Evolutionary conservation across 108 stramenopile species (phyloP).

Genomic region (Craspedostauros australis): DNA sequence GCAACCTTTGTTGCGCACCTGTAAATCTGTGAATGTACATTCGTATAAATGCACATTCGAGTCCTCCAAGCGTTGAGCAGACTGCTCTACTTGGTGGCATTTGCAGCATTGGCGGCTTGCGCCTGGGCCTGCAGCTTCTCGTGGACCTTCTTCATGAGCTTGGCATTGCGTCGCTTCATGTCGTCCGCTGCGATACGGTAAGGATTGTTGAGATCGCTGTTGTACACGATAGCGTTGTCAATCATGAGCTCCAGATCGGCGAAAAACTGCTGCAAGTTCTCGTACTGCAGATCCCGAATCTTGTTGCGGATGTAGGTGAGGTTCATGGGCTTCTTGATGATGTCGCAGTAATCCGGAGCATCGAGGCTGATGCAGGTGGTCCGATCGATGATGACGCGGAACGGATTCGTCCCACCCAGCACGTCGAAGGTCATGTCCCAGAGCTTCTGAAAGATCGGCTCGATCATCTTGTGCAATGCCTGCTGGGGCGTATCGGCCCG

Average conservation of each 20-base stretch:
- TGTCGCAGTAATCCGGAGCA: constrained; percentile 69
- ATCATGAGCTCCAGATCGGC: constrained; percentile 73
- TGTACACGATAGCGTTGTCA: constrained; percentile 64
- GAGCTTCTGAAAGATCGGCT: constrained; percentile 58
- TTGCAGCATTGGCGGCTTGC: too few species aligned
- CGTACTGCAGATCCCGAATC: constrained; percentile 52
- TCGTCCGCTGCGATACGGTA: constrained; percentile 72
- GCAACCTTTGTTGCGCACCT: too few species aligned
- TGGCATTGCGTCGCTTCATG: constrained; percentile 49
- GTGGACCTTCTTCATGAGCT: constrained; percentile 47
- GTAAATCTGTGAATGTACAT: too few species aligned
- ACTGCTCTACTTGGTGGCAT: too few species aligned
- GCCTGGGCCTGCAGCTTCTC: constrained; percentile 22
- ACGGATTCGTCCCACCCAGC: constrained; percentile 69
- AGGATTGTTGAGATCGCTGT: constrained; percentile 57
- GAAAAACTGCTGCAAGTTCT: constrained; percentile 56
- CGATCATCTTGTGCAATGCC: constrained; percentile 48
- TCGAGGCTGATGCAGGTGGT: constrained; percentile 62
- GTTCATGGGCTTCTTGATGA: constrained; percentile 73
- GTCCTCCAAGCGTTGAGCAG: too few species aligned
- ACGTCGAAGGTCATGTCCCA: constrained; percentile 76
- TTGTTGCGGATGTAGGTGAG: constrained; percentile 72
- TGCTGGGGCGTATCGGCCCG: constrained; percentile 46
- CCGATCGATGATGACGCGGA: constrained; percentile 73
- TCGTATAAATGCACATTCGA: too few species aligned